These are phyloP conservation scores for Lactarius deliciosus DNA, from an alignment of 768 basidiomycete species.

Conservation along the genomic window DNA sequence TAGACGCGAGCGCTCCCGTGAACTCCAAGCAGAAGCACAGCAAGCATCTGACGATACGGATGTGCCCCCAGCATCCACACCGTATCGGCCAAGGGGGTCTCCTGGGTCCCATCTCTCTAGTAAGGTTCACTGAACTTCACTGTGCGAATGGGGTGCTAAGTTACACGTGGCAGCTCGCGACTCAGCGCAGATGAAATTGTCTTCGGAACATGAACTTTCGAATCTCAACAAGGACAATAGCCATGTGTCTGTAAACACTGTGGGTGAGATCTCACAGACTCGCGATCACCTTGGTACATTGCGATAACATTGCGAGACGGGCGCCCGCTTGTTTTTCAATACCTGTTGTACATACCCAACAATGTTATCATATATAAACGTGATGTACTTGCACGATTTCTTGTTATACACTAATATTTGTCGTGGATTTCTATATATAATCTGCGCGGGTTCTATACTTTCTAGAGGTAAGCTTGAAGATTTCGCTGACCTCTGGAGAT, in stretches of 20 bases:
- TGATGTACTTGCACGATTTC: slow-evolving; percentile 1
- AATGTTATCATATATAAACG: slow-evolving; percentile 4
- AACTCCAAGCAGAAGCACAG: neutral
- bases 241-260: neutral
- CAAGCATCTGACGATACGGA: neutral
- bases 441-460: neutral
- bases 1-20: neutral
- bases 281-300: slow-evolving; percentile 7
- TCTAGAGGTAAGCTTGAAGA: neutral
- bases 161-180: slow-evolving; percentile 2
- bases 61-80: neutral
- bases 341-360: neutral
- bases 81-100: slow-evolving; percentile 1
- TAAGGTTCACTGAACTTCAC: neutral
- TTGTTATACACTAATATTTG: neutral
- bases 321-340: neutral
- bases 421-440: neutral
- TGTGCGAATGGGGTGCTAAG: neutral
- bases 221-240: neutral
- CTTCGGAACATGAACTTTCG: neutral
- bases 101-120: neutral
- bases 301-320: neutral
- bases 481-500: neutral
- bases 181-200: neutral
- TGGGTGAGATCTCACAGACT: neutral